Conservation (phyloP, 2,329 filamentous ascomycete species). For the Huntiella abstrusa region DNA sequence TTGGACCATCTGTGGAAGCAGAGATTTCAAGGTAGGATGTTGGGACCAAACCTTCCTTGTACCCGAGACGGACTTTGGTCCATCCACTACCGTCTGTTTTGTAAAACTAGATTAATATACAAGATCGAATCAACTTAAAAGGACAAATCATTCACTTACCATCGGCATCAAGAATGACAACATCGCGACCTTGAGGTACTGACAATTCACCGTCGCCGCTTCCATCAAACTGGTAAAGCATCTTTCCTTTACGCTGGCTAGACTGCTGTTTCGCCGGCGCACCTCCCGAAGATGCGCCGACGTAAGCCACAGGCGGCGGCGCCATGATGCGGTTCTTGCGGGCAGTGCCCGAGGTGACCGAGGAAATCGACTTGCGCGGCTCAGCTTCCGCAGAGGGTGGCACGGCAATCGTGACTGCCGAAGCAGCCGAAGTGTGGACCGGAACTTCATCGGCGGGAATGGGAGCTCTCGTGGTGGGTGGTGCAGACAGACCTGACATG, state of each 20-base stretch:
- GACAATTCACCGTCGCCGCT: conserved; percentile 65
- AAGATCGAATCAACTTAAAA: background rate
- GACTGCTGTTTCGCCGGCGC: conserved; percentile 21
- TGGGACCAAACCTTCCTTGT: conserved; percentile 70
- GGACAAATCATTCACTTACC: conserved; percentile 37
- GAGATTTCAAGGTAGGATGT: conserved; percentile 63
- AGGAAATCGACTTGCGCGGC: conserved; percentile 9
- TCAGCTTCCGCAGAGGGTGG: conserved; percentile 11
- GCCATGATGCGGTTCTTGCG: conserved; percentile 62
- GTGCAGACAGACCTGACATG: conserved; percentile 24
- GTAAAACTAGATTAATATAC: conserved; percentile 13
- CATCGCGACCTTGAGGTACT: conserved; percentile 59
- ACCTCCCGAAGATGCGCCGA: conserved; percentile 45
- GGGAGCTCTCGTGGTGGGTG: conserved; percentile 17
- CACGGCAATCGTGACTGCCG: conserved; percentile 6
- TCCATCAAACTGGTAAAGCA: conserved; percentile 77
- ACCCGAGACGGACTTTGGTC: conserved; percentile 62
- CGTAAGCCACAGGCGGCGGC: conserved; percentile 67
- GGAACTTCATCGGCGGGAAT: conserved; percentile 33
- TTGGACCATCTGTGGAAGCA: conserved; percentile 22
- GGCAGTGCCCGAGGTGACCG: conserved; percentile 12
- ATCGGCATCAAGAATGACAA: conserved; percentile 67
- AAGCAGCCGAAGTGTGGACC: conserved; percentile 4
- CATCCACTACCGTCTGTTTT: conserved; percentile 69
- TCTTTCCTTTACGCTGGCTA: conserved; percentile 51